These are phyloP conservation scores for Gastrolobium bilobum DNA, from an alignment of 306 rosid species.

Conservation along the genomic window DNA sequence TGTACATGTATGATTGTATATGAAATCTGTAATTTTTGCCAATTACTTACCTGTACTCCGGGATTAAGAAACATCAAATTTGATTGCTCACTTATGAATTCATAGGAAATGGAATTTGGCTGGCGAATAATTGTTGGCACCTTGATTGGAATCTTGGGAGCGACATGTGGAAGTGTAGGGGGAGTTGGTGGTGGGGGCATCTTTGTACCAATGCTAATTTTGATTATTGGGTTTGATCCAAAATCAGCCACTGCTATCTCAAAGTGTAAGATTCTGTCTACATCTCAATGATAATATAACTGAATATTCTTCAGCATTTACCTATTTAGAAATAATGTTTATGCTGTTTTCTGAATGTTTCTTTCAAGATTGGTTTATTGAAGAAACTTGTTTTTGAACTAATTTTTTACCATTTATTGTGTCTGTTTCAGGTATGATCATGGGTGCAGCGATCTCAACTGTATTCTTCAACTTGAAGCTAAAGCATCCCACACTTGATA, in stretches of 20 bases:
- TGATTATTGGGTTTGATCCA: conserved; percentile 87
- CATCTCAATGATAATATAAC: too few species aligned
- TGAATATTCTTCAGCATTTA: too few species aligned
- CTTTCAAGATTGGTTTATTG: not conserved
- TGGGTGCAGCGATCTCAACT: conserved; percentile 88
- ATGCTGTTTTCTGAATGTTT: too few species aligned
- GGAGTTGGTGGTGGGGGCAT: conserved; percentile 98
- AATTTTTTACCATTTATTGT: not conserved
- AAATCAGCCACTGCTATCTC: conserved; percentile 90
- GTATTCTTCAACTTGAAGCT: conserved; percentile 76
- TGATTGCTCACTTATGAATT: not conserved
- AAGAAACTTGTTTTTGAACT: not conserved
- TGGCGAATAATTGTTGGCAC: conserved; percentile 74
- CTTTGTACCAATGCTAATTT: conserved; percentile 87
- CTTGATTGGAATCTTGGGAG: conserved; percentile 80
- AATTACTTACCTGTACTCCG: not conserved
- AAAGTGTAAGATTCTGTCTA: conserved; percentile 67
- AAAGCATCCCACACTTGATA: conserved; percentile 79
- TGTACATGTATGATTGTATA: not conserved
- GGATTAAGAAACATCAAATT: conserved; percentile 9
- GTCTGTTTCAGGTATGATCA: conserved; percentile 73
- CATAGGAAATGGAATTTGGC: conserved; percentile 78
- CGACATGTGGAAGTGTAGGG: conserved; percentile 90
- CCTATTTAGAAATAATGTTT: too few species aligned
- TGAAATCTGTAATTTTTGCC: not conserved